Conservation (phyloP, 306 rosid species). For the Lagenaria siceraria region DNA sequence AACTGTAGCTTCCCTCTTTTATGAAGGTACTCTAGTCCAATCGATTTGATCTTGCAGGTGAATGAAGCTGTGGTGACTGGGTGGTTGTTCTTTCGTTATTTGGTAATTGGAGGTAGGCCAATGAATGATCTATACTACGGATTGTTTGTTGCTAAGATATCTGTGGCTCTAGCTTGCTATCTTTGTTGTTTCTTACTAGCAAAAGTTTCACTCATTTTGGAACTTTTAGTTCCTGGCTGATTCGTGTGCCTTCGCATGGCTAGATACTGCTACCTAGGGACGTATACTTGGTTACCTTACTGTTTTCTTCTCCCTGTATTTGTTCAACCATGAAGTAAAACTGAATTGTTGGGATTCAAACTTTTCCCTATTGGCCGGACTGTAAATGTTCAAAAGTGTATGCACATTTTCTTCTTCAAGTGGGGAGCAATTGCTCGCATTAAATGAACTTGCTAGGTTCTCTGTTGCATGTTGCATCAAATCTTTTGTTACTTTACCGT, state of each 20-base stretch:
- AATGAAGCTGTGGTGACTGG: constrained; percentile 94
- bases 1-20: neutral
- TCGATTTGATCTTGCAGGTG: constrained; percentile 39
- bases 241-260: neutral
- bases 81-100: constrained; percentile 96
- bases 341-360: neutral
- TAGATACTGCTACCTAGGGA: neutral
- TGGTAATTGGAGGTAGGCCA: constrained; percentile 89
- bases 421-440: neutral
- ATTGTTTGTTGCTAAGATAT: neutral
- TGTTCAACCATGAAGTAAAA: neutral
- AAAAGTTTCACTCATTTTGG: neutral
- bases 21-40: neutral
- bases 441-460: neutral
- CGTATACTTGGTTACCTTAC: neutral
- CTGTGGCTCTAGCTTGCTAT: neutral
- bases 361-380: neutral
- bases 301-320: neutral
- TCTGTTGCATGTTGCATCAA: neutral
- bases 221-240: neutral
- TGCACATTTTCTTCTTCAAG: neutral
- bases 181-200: neutral
- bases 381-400: neutral
- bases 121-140: neutral
- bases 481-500: neutral